phyloP scores from a whole-genome alignment of 495 filamentous ascomycete genomes.

The Aspergillus ostianus region DNA sequence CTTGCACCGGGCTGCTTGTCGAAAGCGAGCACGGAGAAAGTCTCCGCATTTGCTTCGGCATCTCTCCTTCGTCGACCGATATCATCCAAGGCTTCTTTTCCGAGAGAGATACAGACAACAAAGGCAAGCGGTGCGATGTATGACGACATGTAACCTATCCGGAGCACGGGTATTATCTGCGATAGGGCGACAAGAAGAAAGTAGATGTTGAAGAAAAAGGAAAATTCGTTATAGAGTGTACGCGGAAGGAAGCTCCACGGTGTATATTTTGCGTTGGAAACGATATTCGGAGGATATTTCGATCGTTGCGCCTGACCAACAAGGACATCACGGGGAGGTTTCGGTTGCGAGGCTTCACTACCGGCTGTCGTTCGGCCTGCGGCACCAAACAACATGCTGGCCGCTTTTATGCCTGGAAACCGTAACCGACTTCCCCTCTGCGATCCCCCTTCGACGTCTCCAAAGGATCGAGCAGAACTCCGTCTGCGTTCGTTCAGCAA shows the following conservation, averaged over 20 bases:
- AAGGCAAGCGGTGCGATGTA: conserved; percentile 92
- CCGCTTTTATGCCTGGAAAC: conserved; percentile 33
- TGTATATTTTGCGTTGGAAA: conserved; percentile 99
- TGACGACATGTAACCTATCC: conserved; percentile 92
- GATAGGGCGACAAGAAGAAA: conserved; percentile 94
- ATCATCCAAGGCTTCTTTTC: conserved; percentile 96
- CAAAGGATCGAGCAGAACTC: conserved; percentile 31
- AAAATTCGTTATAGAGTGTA: conserved; percentile 97
- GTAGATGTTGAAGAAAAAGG: conserved; percentile 99
- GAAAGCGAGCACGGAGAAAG: conserved; percentile 77
- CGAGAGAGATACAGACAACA: conserved; percentile 85
- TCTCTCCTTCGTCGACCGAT: conserved; percentile 81
- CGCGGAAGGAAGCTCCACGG: conserved; percentile 89
- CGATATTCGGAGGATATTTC: conserved; percentile 64
- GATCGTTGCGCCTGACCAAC: conserved; percentile 41
- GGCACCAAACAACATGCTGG: conserved; percentile 19
- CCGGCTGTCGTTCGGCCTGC: conserved; percentile 15
- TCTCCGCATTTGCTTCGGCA: conserved; percentile 91
- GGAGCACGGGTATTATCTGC: conserved; percentile 81
- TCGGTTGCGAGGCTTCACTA: conserved; percentile 25
- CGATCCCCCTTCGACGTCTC: conserved; percentile 24
- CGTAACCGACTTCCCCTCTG: conserved; percentile 27
- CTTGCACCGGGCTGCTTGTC: conserved; percentile 28
- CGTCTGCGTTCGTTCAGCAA: conserved; percentile 48
- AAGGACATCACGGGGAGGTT: conserved; percentile 43